Base-by-base conservation (phyloP, 2,329 filamentous ascomycete genomes). In the Dothideomycetidae sp. region DNA sequence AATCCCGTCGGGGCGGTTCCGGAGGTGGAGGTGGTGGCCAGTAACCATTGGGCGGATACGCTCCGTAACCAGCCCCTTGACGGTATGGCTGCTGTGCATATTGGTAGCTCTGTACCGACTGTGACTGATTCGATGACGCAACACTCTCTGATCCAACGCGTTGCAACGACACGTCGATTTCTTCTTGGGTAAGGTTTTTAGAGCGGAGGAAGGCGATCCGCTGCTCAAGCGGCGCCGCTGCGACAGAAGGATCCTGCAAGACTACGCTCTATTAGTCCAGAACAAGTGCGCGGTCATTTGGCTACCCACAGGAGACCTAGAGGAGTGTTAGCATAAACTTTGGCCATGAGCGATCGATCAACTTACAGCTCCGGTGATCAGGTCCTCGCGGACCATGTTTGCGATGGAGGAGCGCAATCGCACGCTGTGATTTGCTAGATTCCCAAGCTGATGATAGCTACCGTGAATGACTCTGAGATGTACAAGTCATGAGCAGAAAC, bases 111-210 rank as follows among this genome's bases (percentile, higher is more conserved):
- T 65, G 55, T 28, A 71, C 60, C 26, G 67, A 54, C 30, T 63
- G 62, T 53, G 56, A 61, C 47, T 49, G 62, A 29, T 12, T 31
- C 53, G 61, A 55, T 44, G 46, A 48, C 36, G 53, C 55, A 11
- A 38, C 36, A 34, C 48, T 34, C 47, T 70, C 71, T 50, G 75
- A 75, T 45, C 78, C 76, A 32, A 75, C 75, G 52, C 88, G 76
- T 29, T 81, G 71, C 47, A 98, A 70, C 11, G 92, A 81, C 26
- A 74, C 68, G 53, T 90, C 82, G 52, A 98, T 81, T 62, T 98
- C 92, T 60, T 96, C 88, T 57, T 90, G 81, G 1, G 88, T 96
- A 38, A 98, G 71, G 59, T 98, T 96, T 63, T 98, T 98, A 5
- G 86, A 92, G 58, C 86, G 82, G 13, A 98, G 70, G 50, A 98